Percentiles rank a stretch among this genome's conserved stretches.
Conservation (phyloP, 164 flowering plant species). For the Hamamelis virginiana region DNA sequence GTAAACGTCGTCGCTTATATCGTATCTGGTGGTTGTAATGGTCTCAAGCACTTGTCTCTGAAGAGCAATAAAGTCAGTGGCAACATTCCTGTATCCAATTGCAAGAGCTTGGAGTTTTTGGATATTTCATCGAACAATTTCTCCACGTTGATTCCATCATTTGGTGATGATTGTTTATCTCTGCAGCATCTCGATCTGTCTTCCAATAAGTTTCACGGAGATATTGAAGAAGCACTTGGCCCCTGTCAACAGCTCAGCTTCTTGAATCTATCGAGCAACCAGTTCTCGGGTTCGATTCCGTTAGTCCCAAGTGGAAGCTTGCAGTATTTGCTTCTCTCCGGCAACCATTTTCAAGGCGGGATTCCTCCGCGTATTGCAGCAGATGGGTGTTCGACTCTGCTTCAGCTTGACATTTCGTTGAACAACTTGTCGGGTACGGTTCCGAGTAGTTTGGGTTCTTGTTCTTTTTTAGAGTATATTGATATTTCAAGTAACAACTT, state of each 20-base stretch:
- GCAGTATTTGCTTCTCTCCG: conserved; percentile 45
- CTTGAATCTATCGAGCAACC: conserved; percentile 64
- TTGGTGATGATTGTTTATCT: conserved; percentile 38
- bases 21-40: conserved; percentile 48
- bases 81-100: conserved; percentile 29
- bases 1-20: conserved; percentile 40
- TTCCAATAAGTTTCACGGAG: conserved; percentile 53
- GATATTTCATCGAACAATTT: conserved; percentile 69
- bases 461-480: conserved; percentile 50
- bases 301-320: conserved; percentile 35
- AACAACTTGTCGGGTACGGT: conserved; percentile 62
- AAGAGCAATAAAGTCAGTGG: conserved; percentile 57
- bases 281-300: conserved; percentile 60
- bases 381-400: conserved; percentile 42
- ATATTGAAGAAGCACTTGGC: conserved; percentile 26
- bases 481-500: conserved; percentile 63
- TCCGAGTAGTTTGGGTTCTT: conserved; percentile 54
- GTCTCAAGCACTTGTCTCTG: conserved; percentile 40
- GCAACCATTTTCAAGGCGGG: conserved; percentile 52
- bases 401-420: conserved; percentile 66
- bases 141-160: conserved; percentile 38
- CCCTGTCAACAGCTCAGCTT: conserved; percentile 45
- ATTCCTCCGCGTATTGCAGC: conserved; percentile 40
- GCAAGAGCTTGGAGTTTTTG: conserved; percentile 43
- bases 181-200: conserved; percentile 65